These are phyloP conservation scores for Chlorella sp. DNA, from an alignment of 139 green algal species.

Conservation along the genomic window DNA sequence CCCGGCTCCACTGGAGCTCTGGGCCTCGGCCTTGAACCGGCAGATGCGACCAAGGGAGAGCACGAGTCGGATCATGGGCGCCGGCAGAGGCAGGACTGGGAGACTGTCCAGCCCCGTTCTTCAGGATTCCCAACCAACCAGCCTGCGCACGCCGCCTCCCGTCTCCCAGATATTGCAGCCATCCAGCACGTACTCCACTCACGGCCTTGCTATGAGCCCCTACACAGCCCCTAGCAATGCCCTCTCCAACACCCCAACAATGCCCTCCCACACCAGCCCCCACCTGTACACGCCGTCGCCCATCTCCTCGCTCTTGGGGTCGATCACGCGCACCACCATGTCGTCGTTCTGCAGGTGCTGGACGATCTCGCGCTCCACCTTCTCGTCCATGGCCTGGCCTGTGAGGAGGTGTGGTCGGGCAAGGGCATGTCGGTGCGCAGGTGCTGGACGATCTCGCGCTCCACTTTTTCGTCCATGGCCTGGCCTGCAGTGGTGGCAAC, in stretches of 20 bases:
- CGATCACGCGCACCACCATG: constrained; percentile 71
- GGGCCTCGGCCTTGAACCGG: background rate
- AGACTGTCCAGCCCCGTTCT: too few species aligned
- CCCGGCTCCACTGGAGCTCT: too few species aligned
- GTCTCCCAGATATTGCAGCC: too few species aligned
- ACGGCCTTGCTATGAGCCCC: too few species aligned
- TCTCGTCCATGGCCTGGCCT: constrained; percentile 38
- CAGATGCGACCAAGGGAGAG: background rate
- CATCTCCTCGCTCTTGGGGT: constrained; percentile 91
- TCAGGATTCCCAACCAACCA: too few species aligned
- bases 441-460: constrained; percentile 25
- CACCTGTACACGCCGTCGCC: constrained; percentile 73
- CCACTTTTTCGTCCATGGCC: constrained; percentile 28
- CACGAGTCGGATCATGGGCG: too few species aligned
- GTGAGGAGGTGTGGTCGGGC: background rate
- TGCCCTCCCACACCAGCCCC: background rate
- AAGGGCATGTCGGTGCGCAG: too few species aligned
- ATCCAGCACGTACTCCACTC: too few species aligned
- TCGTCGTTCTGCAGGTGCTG: constrained; percentile 47
- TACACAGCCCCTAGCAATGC: background rate
- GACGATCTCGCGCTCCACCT: constrained; percentile 50
- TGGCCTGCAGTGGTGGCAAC: too few species aligned
- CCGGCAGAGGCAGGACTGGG: too few species aligned
- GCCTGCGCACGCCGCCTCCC: too few species aligned
- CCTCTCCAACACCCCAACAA: background rate